These are phyloP conservation scores for Begonia fuchsioides DNA, from an alignment of 306 rosid species.

Conservation along the genomic window DNA sequence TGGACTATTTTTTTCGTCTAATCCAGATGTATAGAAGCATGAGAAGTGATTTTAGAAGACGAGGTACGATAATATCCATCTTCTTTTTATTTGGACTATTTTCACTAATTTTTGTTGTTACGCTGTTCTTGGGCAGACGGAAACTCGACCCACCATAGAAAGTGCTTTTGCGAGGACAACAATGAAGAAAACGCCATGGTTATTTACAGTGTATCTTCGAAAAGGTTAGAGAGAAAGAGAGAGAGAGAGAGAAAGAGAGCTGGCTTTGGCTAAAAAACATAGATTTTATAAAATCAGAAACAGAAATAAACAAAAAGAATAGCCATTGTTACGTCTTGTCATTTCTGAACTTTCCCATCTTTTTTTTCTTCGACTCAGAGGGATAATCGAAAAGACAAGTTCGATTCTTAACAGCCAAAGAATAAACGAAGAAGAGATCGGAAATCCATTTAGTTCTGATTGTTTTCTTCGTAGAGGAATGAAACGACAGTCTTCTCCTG, in stretches of 20 bases:
- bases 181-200: slow-evolving; percentile 26
- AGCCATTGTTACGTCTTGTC: slow-evolving; percentile 6
- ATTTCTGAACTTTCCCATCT: slow-evolving; percentile 13
- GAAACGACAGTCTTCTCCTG: slow-evolving; percentile 19
- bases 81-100: too few relatives aligned
- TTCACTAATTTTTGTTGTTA: too few relatives aligned
- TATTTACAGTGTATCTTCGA: not conserved
- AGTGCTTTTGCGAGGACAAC: slow-evolving; percentile 32
- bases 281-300: not conserved
- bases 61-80: slow-evolving; percentile 30
- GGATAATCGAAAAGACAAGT: slow-evolving; percentile 38
- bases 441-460: slow-evolving; percentile 48
- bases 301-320: slow-evolving; percentile 23
- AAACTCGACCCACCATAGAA: slow-evolving; percentile 24
- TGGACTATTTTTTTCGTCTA: not conserved
- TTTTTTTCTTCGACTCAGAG: slow-evolving; percentile 19
- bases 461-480: slow-evolving; percentile 23
- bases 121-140: slow-evolving; percentile 24
- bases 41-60: slow-evolving; percentile 57
- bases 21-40: slow-evolving; percentile 91
- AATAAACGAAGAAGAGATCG: slow-evolving; percentile 17
- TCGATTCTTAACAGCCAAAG: slow-evolving; percentile 23
- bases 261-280: not conserved
- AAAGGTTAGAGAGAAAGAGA: not conserved
- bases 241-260: not conserved